phyloP scores from a whole-genome alignment of 352 stramenopile species.

The Halophytophthora polymorphica region DNA sequence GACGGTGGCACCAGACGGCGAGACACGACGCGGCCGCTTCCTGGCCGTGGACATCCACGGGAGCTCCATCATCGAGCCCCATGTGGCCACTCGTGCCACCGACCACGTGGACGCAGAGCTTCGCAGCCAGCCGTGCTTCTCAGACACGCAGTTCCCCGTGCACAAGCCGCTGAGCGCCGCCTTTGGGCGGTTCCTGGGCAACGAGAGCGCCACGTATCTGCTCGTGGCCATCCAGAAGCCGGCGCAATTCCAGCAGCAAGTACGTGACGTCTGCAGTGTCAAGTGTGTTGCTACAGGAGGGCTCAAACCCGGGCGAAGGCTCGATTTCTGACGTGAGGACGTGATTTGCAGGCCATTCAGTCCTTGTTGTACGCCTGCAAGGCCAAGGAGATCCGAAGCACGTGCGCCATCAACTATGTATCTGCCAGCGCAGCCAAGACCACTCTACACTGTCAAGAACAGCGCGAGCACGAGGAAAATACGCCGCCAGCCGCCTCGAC shows the following conservation, averaged over 20 bases:
- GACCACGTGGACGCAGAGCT: constrained; percentile 6
- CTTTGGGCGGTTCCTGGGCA: constrained; percentile 50
- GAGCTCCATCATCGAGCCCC: constrained; percentile 44
- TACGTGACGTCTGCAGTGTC: constrained; percentile 10
- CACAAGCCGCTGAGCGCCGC: constrained; percentile 31
- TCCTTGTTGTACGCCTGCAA: constrained; percentile 78
- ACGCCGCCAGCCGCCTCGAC: too few relatives aligned
- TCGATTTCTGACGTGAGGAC: constrained; percentile 1
- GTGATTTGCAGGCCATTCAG: constrained; percentile 54
- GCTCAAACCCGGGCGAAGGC: background rate
- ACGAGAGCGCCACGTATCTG: constrained; percentile 44
- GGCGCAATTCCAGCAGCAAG: constrained; percentile 62
- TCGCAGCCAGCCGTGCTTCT: constrained; percentile 25
- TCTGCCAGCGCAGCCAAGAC: constrained; percentile 20
- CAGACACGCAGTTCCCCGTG: constrained; percentile 63
- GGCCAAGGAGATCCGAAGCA: constrained; percentile 65
- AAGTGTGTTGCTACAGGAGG: too few relatives aligned
- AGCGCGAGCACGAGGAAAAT: background rate
- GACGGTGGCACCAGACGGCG: constrained; percentile 22
- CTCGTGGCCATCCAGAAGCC: constrained; percentile 60
- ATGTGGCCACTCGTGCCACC: background rate
- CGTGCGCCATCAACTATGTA: constrained; percentile 29
- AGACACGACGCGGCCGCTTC: constrained; percentile 30
- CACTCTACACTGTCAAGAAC: background rate
- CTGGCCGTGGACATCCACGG: constrained; percentile 50